Evolutionary conservation across 108 stramenopile genomes (phyloP), one percentile per base, ranked within the genome.

Genomic region (Cyclotella choctawhatcheeana): DNA sequence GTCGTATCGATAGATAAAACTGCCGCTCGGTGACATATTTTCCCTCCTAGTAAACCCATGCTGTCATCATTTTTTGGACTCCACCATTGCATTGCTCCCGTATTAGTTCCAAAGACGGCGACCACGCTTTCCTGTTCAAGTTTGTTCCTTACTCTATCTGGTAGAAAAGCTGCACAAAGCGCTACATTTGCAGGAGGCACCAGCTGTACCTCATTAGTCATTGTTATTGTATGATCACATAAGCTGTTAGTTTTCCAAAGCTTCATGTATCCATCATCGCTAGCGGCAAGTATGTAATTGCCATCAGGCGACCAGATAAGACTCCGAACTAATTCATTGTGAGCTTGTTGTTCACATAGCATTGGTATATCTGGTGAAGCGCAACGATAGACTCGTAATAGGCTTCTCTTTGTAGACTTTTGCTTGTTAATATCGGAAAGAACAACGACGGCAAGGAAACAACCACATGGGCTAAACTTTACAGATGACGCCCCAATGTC

Each of bases 1-100:
- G 54, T 55, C 12, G 54, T 55, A 29, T 55, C 54, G 26, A 55
- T 55, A 2, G 54, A 55, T 5, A 26, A 14, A 26, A 55, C 54
- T 5, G 54, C 5, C 7, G 54, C 54, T 27, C 17, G 13, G 29
- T 55, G 54, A 55, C 12, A 27, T 14, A 5, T 10, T 27, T 55
- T 55, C 27, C 54, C 54, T 30, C 54, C 54, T 26, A 55, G 29
- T 26, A 55, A 26, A 27, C 17, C 26, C 5, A 6, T n/a, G 4
- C 26, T 16, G 3, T 27, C 8, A 26, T 16, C 16, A 26, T 6
- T 26, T 6, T 27, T 27, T 5, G 54, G 54, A 27, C 54, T 30
- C 54, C 54, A 55, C 25, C 25, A 4, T n/a, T 48, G 12, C 17
- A 48, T n/a, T 48, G 47, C 12, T 8, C 47, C 47, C 12, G 12